Conservation (phyloP, 1,284 basidiomycete species). For the Cryptococcus hybrid region DNA sequence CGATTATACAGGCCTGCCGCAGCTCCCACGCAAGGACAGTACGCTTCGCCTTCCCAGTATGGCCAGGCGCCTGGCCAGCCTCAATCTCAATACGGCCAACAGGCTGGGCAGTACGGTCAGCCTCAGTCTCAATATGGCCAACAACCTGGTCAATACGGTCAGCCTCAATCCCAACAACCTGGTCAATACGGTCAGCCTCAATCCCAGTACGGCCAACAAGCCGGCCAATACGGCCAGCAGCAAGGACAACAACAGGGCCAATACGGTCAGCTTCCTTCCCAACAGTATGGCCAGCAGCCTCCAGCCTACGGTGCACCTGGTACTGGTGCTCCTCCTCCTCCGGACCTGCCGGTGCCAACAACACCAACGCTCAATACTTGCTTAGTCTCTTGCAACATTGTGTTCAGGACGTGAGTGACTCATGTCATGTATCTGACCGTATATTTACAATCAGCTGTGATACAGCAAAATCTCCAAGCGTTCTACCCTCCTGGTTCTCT, state of each 20-base stretch:
- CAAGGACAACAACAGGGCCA: conserved; percentile 28
- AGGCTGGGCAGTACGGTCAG: conserved; percentile 19
- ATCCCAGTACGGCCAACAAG: conserved; percentile 38
- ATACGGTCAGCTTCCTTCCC: conserved; percentile 29
- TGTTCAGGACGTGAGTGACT: conserved; percentile 47
- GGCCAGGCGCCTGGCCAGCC: conserved; percentile 1
- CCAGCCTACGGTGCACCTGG: conserved; percentile 24
- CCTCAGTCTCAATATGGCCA: conserved; percentile 34
- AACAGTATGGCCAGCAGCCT: conserved; percentile 38
- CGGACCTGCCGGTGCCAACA: conserved; percentile 24
- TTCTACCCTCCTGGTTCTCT: conserved; percentile 53
- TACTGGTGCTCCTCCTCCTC: conserved; percentile 18
- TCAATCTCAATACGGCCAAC: conserved; percentile 33
- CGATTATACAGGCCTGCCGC: not conserved
- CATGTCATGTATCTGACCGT: not conserved
- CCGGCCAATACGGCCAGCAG: conserved; percentile 23
- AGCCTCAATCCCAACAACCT: conserved; percentile 28
- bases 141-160: conserved; percentile 26
- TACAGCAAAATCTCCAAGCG: conserved; percentile 49
- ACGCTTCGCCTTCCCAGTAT: conserved; percentile 12
- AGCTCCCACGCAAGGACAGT: conserved; percentile 5
- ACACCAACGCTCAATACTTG: conserved; percentile 29
- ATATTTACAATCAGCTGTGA: not conserved
- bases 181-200: conserved; percentile 22
- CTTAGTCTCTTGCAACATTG: conserved; percentile 41